Conservation (phyloP, 1,284 basidiomycete species). For the Rhodotorula sp. region DNA sequence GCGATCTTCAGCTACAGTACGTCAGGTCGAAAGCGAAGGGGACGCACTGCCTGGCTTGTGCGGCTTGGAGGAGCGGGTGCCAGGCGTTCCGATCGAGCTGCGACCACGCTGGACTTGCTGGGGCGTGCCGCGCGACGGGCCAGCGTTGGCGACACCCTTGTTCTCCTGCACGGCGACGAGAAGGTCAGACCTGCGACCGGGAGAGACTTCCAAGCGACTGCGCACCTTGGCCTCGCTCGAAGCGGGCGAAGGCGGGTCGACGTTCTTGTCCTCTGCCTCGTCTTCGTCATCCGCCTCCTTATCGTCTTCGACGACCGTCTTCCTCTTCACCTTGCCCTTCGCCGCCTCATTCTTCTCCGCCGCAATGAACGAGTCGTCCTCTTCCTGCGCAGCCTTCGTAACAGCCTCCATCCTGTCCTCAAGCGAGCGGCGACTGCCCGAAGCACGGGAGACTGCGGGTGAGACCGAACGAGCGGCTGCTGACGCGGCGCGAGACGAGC, state of each 20-base stretch:
- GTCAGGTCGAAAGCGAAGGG: background rate
- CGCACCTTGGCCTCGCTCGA: slow-evolving; percentile 12
- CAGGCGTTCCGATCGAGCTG: background rate
- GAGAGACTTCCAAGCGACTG: too few species aligned
- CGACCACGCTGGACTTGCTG: background rate
- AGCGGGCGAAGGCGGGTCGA: background rate
- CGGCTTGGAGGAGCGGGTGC: slow-evolving; percentile 15
- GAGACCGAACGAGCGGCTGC: background rate
- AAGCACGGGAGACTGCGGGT: background rate
- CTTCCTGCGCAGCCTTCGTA: slow-evolving; percentile 3
- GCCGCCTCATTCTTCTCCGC: background rate
- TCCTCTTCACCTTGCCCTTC: background rate
- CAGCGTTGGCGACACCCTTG: background rate
- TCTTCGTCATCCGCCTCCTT: slow-evolving; percentile 16
- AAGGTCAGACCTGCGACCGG: background rate
- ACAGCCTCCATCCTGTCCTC: background rate
- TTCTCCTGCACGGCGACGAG: slow-evolving; percentile 12
- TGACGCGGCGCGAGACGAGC: background rate
- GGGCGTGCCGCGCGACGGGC: background rate
- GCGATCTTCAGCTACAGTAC: background rate
- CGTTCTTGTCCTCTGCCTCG: slow-evolving; percentile 7
- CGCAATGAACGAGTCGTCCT: slow-evolving; percentile 6
- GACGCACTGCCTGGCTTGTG: slow-evolving; percentile 21
- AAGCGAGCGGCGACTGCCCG: background rate
- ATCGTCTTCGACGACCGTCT: background rate